These are phyloP conservation scores for Tulasnella sp. DNA, from an alignment of 768 basidiomycete genomes.

Conservation along the genomic window DNA sequence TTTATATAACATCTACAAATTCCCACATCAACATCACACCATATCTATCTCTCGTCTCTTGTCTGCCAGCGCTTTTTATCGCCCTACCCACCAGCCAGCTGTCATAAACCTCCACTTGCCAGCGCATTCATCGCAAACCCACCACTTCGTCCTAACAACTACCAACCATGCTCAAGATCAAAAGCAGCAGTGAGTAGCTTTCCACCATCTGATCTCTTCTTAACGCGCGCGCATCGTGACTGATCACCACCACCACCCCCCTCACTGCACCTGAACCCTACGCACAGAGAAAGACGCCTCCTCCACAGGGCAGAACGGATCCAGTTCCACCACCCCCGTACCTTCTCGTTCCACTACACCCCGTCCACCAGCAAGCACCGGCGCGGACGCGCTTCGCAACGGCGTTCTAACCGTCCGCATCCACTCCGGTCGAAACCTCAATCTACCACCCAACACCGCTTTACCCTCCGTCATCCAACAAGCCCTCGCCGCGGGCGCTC, in stretches of 20 bases:
- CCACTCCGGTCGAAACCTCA: constrained; percentile 84
- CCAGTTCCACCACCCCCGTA: constrained; percentile 73
- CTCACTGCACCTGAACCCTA: neutral
- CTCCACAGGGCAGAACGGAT: constrained; percentile 57
- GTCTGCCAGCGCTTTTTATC: neutral
- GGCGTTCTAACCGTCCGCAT: constrained; percentile 95
- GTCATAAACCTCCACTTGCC: neutral
- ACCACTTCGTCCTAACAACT: neutral
- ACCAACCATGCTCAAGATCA: neutral
- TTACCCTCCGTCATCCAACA: constrained; percentile 81
- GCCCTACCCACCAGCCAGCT: neutral
- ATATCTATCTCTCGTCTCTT: neutral
- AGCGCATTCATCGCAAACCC: neutral
- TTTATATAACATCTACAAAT: neutral
- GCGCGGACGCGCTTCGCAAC: constrained; percentile 38
- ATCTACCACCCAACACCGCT: constrained; percentile 65
- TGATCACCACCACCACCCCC: neutral
- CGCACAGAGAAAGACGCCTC: constrained; percentile 47
- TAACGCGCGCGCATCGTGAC: no score
- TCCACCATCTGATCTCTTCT: no score
- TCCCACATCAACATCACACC: neutral
- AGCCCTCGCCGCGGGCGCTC: constrained; percentile 55
- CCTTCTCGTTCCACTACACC: constrained; percentile 77
- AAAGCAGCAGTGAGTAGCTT: neutral
- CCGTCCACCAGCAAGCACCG: constrained; percentile 32